Percentiles rank a stretch among this genome's conserved stretches.
Evolutionary conservation across 805 yeast genomes (phyloP).

Genomic region (Yamadazyma insecticola): DNA sequence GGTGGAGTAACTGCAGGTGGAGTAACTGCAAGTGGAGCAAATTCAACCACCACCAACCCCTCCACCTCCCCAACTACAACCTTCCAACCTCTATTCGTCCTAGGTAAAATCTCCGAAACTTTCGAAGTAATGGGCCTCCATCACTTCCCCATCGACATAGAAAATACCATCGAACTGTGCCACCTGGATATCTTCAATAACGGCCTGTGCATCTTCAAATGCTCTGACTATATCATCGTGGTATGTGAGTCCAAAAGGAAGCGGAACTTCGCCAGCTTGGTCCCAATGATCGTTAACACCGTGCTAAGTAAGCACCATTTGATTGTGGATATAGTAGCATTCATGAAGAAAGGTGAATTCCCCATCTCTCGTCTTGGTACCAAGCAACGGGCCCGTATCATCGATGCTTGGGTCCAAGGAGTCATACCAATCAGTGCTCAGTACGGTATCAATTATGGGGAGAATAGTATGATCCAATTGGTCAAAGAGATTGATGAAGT

Average conservation of each 20-base stretch:
- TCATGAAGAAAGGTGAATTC: slow-evolving; percentile 58
- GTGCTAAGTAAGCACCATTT: slow-evolving; percentile 78
- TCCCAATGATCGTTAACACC: slow-evolving; percentile 77
- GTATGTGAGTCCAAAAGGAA: slow-evolving; percentile 60
- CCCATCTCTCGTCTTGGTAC: slow-evolving; percentile 71
- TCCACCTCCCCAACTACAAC: slow-evolving; percentile 26
- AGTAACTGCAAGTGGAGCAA: slow-evolving; percentile 1
- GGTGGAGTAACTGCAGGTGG: too few relatives aligned
- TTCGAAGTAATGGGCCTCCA: slow-evolving; percentile 89
- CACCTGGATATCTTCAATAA: slow-evolving; percentile 54
- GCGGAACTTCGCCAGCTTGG: slow-evolving; percentile 61
- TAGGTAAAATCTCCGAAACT: slow-evolving; percentile 82
- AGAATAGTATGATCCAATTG: slow-evolving; percentile 53
- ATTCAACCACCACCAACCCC: slow-evolving; percentile 8
- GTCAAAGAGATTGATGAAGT: slow-evolving; percentile 50
- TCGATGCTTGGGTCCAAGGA: slow-evolving; percentile 50
- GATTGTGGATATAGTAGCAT: slow-evolving; percentile 78
- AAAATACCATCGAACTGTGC: slow-evolving; percentile 41
- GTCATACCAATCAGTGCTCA: slow-evolving; percentile 37
- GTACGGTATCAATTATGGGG: slow-evolving; percentile 62
- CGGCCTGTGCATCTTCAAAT: slow-evolving; percentile 68
- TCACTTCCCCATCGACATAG: slow-evolving; percentile 87
- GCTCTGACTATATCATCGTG: slow-evolving; percentile 73
- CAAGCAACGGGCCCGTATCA: slow-evolving; percentile 68
- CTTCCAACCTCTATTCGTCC: slow-evolving; percentile 75